Evolutionary conservation across 306 rosid genomes (phyloP).

Genomic region (Cucurbita moschata): DNA sequence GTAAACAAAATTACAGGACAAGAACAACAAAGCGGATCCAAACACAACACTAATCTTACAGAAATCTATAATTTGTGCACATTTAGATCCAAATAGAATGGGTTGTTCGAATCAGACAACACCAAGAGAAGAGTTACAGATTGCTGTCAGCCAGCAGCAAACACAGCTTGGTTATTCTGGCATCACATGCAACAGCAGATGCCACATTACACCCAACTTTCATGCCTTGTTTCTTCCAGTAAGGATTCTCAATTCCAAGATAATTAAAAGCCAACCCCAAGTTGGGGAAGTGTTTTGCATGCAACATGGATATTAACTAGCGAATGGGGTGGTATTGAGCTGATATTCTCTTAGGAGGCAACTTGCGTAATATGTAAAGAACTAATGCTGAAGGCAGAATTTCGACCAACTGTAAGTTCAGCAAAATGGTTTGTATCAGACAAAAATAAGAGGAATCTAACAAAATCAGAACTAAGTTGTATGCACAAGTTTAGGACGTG

Average conservation of each 20-base stretch:
- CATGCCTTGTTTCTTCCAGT: not conserved
- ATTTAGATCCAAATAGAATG: not conserved
- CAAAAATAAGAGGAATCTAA: not conserved
- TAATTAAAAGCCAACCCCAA: not conserved
- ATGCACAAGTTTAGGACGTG: not conserved
- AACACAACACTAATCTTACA: not conserved
- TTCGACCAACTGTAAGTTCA: conserved; percentile 63
- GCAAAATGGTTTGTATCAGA: conserved; percentile 7
- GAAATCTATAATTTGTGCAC: not conserved
- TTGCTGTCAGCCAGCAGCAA: not conserved
- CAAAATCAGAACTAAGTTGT: not conserved
- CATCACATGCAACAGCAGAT: not conserved
- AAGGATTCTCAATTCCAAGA: conserved; percentile 1
- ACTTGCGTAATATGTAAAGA: conserved; percentile 74
- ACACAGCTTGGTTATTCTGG: not conserved
- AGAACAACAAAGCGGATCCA: not conserved
- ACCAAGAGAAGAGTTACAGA: not conserved
- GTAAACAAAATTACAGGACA: not conserved
- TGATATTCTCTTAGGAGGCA: conserved; percentile 91
- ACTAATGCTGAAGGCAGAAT: conserved; percentile 86
- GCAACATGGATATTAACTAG: conserved; percentile 7
- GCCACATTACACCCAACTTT: not conserved
- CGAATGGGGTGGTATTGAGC: conserved; percentile 77
- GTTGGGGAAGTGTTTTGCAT: not conserved
- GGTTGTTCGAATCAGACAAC: not conserved